These are phyloP conservation scores for Nemophila menziesii DNA, from an alignment of 257 asterid genomes.

Conservation along the genomic window DNA sequence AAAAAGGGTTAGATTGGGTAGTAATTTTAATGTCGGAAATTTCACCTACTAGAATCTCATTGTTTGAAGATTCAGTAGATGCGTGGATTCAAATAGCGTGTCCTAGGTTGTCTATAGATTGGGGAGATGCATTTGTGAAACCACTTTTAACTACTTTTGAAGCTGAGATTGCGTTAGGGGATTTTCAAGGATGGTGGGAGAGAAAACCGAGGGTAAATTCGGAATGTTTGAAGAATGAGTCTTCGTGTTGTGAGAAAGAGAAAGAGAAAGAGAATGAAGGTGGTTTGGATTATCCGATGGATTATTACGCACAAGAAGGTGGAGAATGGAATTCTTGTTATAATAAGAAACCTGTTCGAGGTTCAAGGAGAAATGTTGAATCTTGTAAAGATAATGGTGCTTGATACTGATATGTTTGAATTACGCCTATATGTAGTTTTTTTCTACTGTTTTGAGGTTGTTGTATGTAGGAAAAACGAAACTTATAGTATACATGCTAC, in stretches of 20 bases:
- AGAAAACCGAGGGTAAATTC: conserved; percentile 25
- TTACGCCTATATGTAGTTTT: background rate
- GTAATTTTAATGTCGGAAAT: conserved; percentile 87
- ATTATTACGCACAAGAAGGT: conserved; percentile 91
- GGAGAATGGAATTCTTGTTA: conserved; percentile 91
- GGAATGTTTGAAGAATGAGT: conserved; percentile 24
- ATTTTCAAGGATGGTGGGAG: conserved; percentile 93
- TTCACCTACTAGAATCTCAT: conserved; percentile 70
- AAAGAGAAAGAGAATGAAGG: conserved; percentile 17
- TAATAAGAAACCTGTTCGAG: conserved; percentile 49
- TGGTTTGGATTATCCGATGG: conserved; percentile 79
- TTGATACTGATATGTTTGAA: background rate
- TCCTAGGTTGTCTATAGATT: conserved; percentile 90
- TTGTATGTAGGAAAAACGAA: background rate
- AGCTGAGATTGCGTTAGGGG: conserved; percentile 95
- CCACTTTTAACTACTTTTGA: conserved; percentile 82
- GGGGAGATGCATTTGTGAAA: conserved; percentile 91
- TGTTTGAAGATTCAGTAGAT: conserved; percentile 78
- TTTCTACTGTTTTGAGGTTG: background rate
- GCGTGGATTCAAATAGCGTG: conserved; percentile 97
- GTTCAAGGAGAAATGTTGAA: conserved; percentile 21
- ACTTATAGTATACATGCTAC: background rate
- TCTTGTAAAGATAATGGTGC: conserved; percentile 23
- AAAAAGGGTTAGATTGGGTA: conserved; percentile 61
- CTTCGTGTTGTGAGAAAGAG: conserved; percentile 26